Base-by-base conservation (phyloP, 2,329 filamentous ascomycete species). In the Ambrosiella cleistominuta region DNA sequence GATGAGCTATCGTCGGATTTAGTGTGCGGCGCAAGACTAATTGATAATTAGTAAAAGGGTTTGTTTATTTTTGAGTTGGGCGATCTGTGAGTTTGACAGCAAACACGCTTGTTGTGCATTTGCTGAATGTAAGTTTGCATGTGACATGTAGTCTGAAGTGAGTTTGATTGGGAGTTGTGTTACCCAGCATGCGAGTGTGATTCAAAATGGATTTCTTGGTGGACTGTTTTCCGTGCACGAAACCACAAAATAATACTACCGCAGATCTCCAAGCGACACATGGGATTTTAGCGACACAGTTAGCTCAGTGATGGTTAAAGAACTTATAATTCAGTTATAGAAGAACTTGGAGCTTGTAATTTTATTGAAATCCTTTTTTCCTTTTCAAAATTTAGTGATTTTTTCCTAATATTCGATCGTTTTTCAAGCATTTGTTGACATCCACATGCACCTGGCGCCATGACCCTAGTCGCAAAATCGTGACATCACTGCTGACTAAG, bases 241-340 rank as follows among this genome's bases (percentile, higher is more conserved):
- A 58, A 15, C 56, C 59, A 61, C 42, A 61, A 49, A 53, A 58
- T 51, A 61, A 61, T 57, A 55, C 59, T 51, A 15, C 59, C 59
- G 13, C 52, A 57, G 40, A 61, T 58, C n/a, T 61, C 59, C 13
- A 61, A 45, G n/a, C 59, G 59, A 56, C 59, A 60, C 42, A 58
- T 35, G 17, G 27, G 47, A 19, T 47, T 47, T 47, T 15, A 47
- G 4, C 13, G 2, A n/a, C 44, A 47, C 8, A n/a, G 8, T 47
- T 47, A 6, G 19, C n/a, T 47, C n/a, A 47, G 19, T 6, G n/a
- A 12, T n/a, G 11, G 40, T 42, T 42, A 42, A 42, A 42, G 2
- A 42, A 27, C 27, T 3, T 27, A 27, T 27, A 27, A 27, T 27
- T 27, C 27, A 27, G 27, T 27, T 27, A 27, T 27, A 3, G 27